These are phyloP conservation scores for Trametes coccinea DNA, from an alignment of 768 basidiomycete species.

Conservation along the genomic window DNA sequence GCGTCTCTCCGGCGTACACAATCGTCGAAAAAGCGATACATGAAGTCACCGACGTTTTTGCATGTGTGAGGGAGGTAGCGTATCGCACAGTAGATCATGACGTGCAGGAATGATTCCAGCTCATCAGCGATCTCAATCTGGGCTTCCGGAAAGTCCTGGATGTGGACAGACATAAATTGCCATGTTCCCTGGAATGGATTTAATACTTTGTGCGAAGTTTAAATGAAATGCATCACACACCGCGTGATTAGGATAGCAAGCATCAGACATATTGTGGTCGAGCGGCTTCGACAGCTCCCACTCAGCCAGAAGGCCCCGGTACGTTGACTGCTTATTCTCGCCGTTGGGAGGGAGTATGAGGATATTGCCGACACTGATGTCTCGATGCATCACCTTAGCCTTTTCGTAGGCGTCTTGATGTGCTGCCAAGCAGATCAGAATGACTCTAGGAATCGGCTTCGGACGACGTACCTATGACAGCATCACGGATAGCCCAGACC, in stretches of 20 bases:
- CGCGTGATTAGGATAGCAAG: background rate
- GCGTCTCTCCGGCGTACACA: no score
- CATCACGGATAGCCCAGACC: background rate
- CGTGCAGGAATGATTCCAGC: slow-evolving; percentile 13
- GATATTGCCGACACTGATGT: slow-evolving; percentile 14
- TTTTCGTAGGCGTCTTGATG: background rate
- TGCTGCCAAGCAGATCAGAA: background rate
- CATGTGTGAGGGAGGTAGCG: slow-evolving; percentile 17
- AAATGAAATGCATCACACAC: background rate
- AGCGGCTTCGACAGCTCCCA: slow-evolving; percentile 3
- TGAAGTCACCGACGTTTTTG: slow-evolving; percentile 5
- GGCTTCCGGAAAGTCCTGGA: background rate
- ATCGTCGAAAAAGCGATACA: slow-evolving; percentile 13
- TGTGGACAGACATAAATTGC: slow-evolving; percentile 10
- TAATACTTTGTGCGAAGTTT: no score
- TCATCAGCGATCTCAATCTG: background rate
- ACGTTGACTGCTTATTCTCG: background rate
- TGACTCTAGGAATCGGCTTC: no score
- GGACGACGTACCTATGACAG: background rate
- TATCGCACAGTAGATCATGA: slow-evolving; percentile 6
- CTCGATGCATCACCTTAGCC: background rate
- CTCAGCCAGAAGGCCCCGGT: background rate
- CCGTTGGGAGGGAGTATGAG: background rate
- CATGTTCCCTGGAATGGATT: background rate
- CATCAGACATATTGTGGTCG: background rate